Conservation (phyloP, 345 rosid genomes). For the Eucalyptus caleyi region DNA sequence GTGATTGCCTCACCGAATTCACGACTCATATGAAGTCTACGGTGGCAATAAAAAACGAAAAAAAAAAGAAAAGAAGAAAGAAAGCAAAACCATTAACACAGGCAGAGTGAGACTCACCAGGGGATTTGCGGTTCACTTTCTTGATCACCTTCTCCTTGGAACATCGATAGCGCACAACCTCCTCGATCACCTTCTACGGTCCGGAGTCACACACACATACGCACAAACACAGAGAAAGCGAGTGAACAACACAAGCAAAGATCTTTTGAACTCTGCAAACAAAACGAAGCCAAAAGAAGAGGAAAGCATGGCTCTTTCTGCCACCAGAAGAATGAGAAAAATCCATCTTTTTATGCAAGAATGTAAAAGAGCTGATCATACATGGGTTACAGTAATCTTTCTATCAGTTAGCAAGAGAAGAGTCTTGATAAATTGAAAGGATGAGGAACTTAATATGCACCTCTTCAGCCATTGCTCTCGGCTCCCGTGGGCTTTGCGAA, state of each 20-base stretch:
- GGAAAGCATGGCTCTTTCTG: not conserved
- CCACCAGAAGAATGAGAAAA: not conserved
- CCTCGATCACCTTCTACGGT: conserved; percentile 1
- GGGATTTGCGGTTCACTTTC: conserved; percentile 13
- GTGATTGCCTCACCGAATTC: not conserved
- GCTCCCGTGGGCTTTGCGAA: not conserved
- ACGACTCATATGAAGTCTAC: not conserved
- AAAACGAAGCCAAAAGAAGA: not conserved
- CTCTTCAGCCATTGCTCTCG: not conserved
- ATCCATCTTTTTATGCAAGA: not conserved
- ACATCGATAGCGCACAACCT: conserved; percentile 1
- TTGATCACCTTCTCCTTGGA: conserved; percentile 6
- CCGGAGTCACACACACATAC: not conserved
- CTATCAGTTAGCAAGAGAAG: not conserved
- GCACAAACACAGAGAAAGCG: not conserved
- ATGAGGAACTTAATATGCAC: not conserved
- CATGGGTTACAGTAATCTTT: not conserved
- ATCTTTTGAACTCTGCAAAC: not conserved
- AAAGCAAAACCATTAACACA: conserved; percentile 16
- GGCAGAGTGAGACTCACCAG: conserved; percentile 5
- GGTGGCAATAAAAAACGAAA: not conserved
- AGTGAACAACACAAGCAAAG: not conserved
- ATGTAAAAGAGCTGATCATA: not conserved
- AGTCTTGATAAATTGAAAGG: not conserved
- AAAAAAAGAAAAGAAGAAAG: conserved; percentile 26